Conservation (phyloP, 2,329 filamentous ascomycete genomes). For the Apiospora phragmitis region DNA sequence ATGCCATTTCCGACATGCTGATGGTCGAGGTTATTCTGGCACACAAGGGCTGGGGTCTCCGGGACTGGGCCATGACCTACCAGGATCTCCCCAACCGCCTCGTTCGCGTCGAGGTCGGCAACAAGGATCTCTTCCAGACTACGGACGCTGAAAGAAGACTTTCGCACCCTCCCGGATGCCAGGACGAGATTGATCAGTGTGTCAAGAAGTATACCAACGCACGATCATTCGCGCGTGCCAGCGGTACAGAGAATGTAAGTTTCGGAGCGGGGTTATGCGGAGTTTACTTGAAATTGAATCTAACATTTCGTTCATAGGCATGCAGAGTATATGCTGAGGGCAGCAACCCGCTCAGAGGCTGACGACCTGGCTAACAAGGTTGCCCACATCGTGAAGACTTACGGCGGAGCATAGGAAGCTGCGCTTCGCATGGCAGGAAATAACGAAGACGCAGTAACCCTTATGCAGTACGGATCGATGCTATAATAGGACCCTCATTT, state of each 20-base stretch:
- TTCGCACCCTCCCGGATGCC: slow-evolving; percentile 74
- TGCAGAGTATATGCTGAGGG: slow-evolving; percentile 77
- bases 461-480: background rate
- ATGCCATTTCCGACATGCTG: slow-evolving; percentile 93
- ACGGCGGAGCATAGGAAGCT: slow-evolving; percentile 32
- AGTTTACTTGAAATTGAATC: background rate
- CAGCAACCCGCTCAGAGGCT: slow-evolving; percentile 82
- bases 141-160: slow-evolving; percentile 91
- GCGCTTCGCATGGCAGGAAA: background rate
- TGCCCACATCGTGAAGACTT: slow-evolving; percentile 70
- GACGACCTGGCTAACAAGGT: slow-evolving; percentile 89
- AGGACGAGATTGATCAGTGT: slow-evolving; percentile 81
- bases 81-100: slow-evolving; percentile 92
- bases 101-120: slow-evolving; percentile 80
- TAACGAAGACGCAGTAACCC: background rate
- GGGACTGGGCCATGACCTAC: slow-evolving; percentile 92
- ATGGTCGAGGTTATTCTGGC: slow-evolving; percentile 95
- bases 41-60: slow-evolving; percentile 87
- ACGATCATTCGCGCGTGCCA: slow-evolving; percentile 86
- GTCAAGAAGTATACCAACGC: slow-evolving; percentile 91
- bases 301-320: background rate
- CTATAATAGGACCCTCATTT: background rate
- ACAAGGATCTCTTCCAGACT: slow-evolving; percentile 87
- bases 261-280: background rate
- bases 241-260: slow-evolving; percentile 93